Evolutionary conservation across 2,329 filamentous ascomycete genomes (phyloP).

Genomic region (Paraphoma chrysanthemicola): DNA sequence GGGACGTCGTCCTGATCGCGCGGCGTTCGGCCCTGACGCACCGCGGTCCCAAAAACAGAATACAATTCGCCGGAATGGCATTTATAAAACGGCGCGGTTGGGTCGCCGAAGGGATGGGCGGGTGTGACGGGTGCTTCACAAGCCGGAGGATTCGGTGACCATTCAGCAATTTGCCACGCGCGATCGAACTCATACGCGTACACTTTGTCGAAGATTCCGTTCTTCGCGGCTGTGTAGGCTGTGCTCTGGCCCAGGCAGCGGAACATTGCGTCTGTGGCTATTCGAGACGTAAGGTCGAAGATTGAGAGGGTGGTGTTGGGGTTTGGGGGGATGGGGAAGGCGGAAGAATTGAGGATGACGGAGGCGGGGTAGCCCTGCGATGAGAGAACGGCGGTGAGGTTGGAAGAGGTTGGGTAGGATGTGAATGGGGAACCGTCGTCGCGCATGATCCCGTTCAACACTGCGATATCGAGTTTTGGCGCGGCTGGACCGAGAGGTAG

Average conservation of each 20-base stretch:
- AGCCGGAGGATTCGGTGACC: conserved; percentile 35
- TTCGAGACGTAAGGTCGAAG: conserved; percentile 42
- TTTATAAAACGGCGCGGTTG: conserved; percentile 28
- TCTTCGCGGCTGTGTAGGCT: conserved; percentile 25
- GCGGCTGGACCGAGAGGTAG: conserved; percentile 28
- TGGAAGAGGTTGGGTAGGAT: conserved; percentile 28
- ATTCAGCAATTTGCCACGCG: conserved; percentile 35
- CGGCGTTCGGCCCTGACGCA: conserved; percentile 40
- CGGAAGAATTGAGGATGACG: conserved; percentile 18
- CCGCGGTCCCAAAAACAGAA: conserved; percentile 40
- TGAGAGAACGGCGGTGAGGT: conserved; percentile 27
- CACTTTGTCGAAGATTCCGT: conserved; percentile 27
- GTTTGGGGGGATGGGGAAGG: conserved; percentile 29
- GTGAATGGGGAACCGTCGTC: conserved; percentile 43
- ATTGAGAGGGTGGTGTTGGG: conserved; percentile 42
- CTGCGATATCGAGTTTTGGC: conserved; percentile 20
- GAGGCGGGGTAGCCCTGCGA: conserved; percentile 23
- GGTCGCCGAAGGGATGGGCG: conserved; percentile 33
- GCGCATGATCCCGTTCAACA: conserved; percentile 39
- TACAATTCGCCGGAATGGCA: conserved; percentile 43
- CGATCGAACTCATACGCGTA: conserved; percentile 44
- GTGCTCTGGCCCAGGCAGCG: conserved; percentile 42
- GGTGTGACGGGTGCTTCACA: conserved; percentile 44
- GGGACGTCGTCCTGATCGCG: conserved; percentile 41
- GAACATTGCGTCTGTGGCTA: conserved; percentile 40